phyloP scores from a whole-genome alignment of 2,329 filamentous ascomycete genomes.

The Verticillium zaregamsianum region DNA sequence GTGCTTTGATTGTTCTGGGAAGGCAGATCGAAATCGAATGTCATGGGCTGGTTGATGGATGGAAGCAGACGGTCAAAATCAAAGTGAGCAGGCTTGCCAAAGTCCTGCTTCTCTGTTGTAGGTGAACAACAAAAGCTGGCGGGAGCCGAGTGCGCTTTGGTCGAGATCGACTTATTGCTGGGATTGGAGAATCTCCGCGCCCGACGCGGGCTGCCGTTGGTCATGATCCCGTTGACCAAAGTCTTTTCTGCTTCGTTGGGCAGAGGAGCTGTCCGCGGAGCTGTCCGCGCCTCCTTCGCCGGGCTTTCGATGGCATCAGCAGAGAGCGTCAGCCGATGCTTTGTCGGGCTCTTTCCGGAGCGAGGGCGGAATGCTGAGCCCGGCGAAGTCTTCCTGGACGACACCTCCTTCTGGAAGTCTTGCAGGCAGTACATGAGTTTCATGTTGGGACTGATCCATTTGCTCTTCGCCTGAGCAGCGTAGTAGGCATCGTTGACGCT shows the following conservation, averaged over 20 bases:
- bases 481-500: slow-evolving; percentile 82
- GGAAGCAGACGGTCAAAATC: slow-evolving; percentile 28
- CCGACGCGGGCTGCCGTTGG: slow-evolving; percentile 39
- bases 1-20: not conserved
- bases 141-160: slow-evolving; percentile 64
- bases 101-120: slow-evolving; percentile 39
- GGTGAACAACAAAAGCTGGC: slow-evolving; percentile 56
- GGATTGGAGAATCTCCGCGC: slow-evolving; percentile 51
- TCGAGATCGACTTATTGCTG: slow-evolving; percentile 45
- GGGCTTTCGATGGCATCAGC: slow-evolving; percentile 51
- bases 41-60: slow-evolving; percentile 17
- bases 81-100: slow-evolving; percentile 34
- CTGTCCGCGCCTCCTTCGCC: slow-evolving; percentile 55
- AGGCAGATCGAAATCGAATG: slow-evolving; percentile 3
- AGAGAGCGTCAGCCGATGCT: slow-evolving; percentile 57
- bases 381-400: slow-evolving; percentile 42
- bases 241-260: slow-evolving; percentile 47
- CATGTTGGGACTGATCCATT: slow-evolving; percentile 91
- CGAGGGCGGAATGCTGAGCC: slow-evolving; percentile 44
- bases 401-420: slow-evolving; percentile 67
- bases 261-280: slow-evolving; percentile 50
- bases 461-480: slow-evolving; percentile 73
- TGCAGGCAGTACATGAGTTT: slow-evolving; percentile 85
- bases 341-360: slow-evolving; percentile 51
- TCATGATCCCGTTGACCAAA: slow-evolving; percentile 32